These are phyloP conservation scores for Triangularia setosa DNA, from an alignment of 2,329 filamentous ascomycete species.

Conservation along the genomic window DNA sequence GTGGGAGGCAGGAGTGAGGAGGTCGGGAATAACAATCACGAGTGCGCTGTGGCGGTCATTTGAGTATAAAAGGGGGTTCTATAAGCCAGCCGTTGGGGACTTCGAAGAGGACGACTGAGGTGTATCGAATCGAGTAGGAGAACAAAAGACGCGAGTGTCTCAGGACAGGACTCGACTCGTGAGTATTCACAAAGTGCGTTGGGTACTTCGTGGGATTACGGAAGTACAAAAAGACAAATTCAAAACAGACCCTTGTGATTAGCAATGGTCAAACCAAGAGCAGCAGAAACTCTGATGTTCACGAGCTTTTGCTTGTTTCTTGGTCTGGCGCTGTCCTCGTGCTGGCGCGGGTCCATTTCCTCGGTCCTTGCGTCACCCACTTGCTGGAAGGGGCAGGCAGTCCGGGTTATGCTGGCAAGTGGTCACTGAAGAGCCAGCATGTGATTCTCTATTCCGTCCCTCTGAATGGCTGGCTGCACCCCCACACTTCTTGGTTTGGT, in stretches of 20 bases:
- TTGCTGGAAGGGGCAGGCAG: conserved; percentile 21
- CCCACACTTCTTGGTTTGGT: conserved; percentile 8
- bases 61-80: not conserved
- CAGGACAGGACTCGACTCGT: not conserved
- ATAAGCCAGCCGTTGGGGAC: not conserved
- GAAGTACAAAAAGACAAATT: not conserved
- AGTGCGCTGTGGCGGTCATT: not conserved
- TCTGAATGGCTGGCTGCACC: conserved; percentile 5
- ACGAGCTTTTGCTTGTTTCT: not conserved
- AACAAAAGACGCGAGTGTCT: not conserved
- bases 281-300: not conserved
- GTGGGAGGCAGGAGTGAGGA: not conserved
- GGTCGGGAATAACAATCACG: not conserved
- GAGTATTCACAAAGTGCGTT: not conserved
- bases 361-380: conserved; percentile 29
- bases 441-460: conserved; percentile 18
- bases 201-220: not conserved
- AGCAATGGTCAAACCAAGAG: not conserved
- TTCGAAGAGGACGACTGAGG: not conserved
- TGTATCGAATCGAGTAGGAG: not conserved
- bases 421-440: conserved; percentile 16
- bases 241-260: not conserved
- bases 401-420: conserved; percentile 7
- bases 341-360: conserved; percentile 11
- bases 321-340: not conserved